Evolutionary conservation across 805 yeast species (phyloP).

Genomic region (Metschnikowia bowlesiae): DNA sequence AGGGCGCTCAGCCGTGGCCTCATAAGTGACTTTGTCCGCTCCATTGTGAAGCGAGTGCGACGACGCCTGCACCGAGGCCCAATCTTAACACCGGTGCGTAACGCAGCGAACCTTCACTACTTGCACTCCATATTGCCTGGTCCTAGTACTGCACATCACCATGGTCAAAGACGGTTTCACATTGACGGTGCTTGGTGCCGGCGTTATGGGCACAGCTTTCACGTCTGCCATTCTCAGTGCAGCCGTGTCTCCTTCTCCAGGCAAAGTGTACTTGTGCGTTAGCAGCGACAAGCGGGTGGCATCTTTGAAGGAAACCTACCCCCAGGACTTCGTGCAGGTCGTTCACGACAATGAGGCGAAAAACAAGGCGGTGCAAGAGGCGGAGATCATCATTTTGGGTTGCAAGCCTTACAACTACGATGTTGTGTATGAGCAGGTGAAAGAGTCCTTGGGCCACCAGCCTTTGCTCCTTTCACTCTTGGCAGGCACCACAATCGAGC

Average conservation of each 20-base stretch:
- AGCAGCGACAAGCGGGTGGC: constrained; percentile 43
- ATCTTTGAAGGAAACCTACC: constrained; percentile 42
- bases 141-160: background rate
- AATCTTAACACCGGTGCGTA: too few relatives aligned
- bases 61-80: background rate
- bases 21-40: background rate
- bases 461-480: constrained; percentile 70
- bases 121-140: background rate
- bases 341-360: constrained; percentile 44
- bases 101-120: background rate
- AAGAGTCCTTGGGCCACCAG: constrained; percentile 44
- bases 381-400: constrained; percentile 75
- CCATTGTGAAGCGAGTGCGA: background rate
- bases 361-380: constrained; percentile 51
- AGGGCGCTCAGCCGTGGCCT: background rate
- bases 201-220: constrained; percentile 94
- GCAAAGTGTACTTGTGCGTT: constrained; percentile 74
- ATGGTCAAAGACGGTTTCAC: constrained; percentile 32
- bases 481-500: constrained; percentile 88
- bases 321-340: constrained; percentile 44
- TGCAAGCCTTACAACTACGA: constrained; percentile 83
- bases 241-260: constrained; percentile 54
- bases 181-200: constrained; percentile 82
- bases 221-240: constrained; percentile 66
- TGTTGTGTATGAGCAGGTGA: constrained; percentile 51